Evolutionary conservation across 1,284 basidiomycete species (phyloP), one percentile per base, ranked within the genome.

Genomic region (Amylostereum chailletii): DNA sequence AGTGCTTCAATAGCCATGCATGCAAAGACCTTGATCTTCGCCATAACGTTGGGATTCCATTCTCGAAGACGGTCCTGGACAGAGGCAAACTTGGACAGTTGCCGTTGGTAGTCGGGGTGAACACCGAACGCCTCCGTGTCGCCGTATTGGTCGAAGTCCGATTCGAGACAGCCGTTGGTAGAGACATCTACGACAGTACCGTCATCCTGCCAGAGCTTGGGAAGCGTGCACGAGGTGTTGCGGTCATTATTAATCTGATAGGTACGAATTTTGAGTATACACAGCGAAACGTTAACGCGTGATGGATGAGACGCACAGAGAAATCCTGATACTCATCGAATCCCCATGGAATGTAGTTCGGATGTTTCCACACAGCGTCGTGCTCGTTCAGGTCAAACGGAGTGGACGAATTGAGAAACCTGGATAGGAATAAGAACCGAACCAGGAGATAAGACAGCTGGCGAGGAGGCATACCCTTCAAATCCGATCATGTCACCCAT

Each of bases 61-160:
- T 94, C 90, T 49, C 91, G 79, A 42, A 94, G 76, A 77, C 91
- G 89, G 65, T 95, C 92, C 62, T 95, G 92, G 3, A 94, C 91
- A 50, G 90, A 93, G 38, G 92, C 90, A 66, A 94, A 94, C 65
- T 95, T 95, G 58, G 90, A 81, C 31, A 95, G 71, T 65, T 95
- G 89, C 77, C 92, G 91, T 62, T 94, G 78, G 88, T 87, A 93
- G 65, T 90, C 86, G n/a, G 86, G 85, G 61, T 89, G 90, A 36
- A 94, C 90, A 84, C 92, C 92, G 64, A 95, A 95, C 53, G 92
- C 92, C 65, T 94, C 92, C 77, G 91, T 89, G 68, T 95, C 92
- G 55, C 92, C 92, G 58, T 88, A 95, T 55, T 94, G 90, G 66
- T 95, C 92, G 59, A 94, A 94, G 55, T 93, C 89, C 31, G 86